Evolutionary conservation across 1,284 basidiomycete genomes (phyloP).

Genomic region (Cutaneotrichosporon mucoides): DNA sequence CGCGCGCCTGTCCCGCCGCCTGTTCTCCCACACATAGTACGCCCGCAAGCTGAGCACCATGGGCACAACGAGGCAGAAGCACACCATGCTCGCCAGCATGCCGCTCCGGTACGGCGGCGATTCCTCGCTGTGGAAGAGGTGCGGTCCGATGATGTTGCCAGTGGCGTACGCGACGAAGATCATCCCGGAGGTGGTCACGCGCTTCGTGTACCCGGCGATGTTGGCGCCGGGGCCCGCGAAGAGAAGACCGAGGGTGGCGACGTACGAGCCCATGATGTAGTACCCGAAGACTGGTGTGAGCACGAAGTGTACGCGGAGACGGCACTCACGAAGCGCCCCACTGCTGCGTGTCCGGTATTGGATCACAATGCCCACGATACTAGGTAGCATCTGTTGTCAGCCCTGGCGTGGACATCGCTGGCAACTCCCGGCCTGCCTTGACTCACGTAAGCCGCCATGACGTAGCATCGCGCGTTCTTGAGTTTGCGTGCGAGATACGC

Average conservation of each 20-base stretch:
- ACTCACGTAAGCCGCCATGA: conserved; percentile 20
- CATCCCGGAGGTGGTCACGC: conserved; percentile 28
- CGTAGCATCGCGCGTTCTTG: conserved; percentile 20
- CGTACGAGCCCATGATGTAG: conserved; percentile 37
- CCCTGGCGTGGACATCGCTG: not conserved
- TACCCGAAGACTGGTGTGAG: conserved; percentile 30
- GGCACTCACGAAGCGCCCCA: conserved; percentile 26
- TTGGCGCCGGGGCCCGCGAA: conserved; percentile 37
- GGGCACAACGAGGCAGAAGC: conserved; percentile 23
- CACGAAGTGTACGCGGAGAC: not conserved
- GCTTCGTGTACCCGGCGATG: conserved; percentile 33
- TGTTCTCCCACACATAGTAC: conserved; percentile 31
- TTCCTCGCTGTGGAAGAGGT: conserved; percentile 31
- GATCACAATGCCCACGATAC: conserved; percentile 24
- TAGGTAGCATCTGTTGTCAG: conserved; percentile 24
- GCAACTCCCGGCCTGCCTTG: not conserved
- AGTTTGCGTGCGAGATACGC: conserved; percentile 30
- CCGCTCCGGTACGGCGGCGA: conserved; percentile 30
- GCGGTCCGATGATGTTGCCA: conserved; percentile 29
- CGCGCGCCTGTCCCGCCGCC: conserved; percentile 19
- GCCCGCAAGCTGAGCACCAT: conserved; percentile 20
- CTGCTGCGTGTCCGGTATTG: conserved; percentile 21
- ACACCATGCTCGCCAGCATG: conserved; percentile 35
- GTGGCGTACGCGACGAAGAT: conserved; percentile 31
- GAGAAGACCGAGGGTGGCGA: conserved; percentile 29